These are phyloP conservation scores for Ophiostoma australiae DNA, from an alignment of 2,329 filamentous ascomycete genomes.

Conservation along the genomic window DNA sequence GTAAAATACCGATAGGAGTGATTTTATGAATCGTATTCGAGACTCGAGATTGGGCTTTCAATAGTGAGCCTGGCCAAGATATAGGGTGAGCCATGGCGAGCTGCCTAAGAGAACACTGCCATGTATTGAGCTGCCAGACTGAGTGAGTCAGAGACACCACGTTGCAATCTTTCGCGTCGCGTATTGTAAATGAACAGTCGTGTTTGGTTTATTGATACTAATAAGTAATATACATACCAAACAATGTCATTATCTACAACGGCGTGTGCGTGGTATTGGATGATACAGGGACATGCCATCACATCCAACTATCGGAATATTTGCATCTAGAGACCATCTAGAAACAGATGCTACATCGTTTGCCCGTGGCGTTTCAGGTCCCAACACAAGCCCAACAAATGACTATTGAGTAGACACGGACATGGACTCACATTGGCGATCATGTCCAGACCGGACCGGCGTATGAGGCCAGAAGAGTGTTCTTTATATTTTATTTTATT, in stretches of 20 bases:
- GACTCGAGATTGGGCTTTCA: background rate
- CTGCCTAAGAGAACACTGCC: background rate
- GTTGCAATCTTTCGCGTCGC: background rate
- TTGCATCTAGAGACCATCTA: background rate
- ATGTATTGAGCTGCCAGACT: background rate
- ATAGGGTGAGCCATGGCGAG: background rate
- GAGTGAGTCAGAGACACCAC: background rate
- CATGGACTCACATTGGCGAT: background rate
- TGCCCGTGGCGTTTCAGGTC: background rate
- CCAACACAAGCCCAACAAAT: no score
- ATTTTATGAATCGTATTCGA: background rate
- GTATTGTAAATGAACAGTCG: no score
- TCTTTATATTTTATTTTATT: background rate
- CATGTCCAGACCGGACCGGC: background rate
- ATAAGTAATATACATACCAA: background rate
- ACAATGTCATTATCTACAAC: background rate
- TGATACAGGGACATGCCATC: background rate
- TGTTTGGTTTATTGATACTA: background rate
- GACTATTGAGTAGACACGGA: background rate
- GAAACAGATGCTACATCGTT: background rate
- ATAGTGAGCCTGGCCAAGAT: background rate
- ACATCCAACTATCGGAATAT: background rate
- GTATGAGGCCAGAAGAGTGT: background rate
- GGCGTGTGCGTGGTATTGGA: background rate
- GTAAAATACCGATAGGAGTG: background rate